phyloP scores from a whole-genome alignment of 495 filamentous ascomycete species.

The Tetracladium setigerum region DNA sequence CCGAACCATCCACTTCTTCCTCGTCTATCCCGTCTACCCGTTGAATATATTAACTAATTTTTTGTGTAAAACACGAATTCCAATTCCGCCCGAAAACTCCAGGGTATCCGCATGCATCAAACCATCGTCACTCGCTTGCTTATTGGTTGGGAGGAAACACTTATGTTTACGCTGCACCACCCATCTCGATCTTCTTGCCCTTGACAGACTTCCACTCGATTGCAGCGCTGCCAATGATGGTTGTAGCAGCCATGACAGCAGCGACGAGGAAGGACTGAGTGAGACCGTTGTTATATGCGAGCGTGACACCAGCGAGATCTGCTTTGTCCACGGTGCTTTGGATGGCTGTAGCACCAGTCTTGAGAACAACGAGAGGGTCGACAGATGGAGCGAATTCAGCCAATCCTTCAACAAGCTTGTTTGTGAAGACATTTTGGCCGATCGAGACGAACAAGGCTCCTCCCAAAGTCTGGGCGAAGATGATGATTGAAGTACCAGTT shows the following conservation, averaged over 20 bases:
- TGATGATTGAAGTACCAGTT: conserved; percentile 11
- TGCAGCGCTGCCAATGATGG: conserved; percentile 50
- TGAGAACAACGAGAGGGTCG: conserved; percentile 32
- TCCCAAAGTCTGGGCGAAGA: conserved; percentile 37
- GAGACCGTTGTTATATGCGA: conserved; percentile 66
- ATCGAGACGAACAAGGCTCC: conserved; percentile 40
- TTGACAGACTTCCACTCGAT: conserved; percentile 81
- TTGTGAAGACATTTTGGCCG: conserved; percentile 40
- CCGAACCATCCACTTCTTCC: no score
- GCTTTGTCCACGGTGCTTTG: conserved; percentile 34
- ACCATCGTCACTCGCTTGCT: no score
- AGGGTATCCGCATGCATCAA: no score
- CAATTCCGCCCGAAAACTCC: no score
- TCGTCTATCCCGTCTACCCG: no score
- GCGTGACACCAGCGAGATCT: conserved; percentile 45
- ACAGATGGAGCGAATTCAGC: conserved; percentile 31
- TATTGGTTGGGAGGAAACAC: no score
- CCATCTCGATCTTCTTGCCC: conserved; percentile 68
- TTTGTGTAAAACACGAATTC: no score
- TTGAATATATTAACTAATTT: no score
- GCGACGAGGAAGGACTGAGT: conserved; percentile 61
- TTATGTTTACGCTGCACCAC: conserved; percentile 26
- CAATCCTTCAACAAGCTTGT: conserved; percentile 32
- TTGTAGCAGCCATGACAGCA: conserved; percentile 53
- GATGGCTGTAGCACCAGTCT: conserved; percentile 45